Base-by-base conservation (phyloP, 805 yeast genomes). In the Wickerhamiella azyma region DNA sequence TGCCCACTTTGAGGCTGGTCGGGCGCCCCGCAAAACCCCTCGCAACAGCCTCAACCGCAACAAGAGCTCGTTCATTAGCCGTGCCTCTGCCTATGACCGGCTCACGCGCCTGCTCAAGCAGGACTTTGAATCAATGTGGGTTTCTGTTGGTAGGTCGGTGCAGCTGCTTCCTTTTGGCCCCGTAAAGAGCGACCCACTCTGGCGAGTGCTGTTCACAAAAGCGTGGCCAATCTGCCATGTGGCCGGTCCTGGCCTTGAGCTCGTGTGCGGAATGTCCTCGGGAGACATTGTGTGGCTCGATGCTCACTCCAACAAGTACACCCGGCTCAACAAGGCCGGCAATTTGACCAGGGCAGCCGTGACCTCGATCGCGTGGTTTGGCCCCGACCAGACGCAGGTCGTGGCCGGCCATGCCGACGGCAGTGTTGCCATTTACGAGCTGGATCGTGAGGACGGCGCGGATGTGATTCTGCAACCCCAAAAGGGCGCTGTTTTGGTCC, bases 211-310 rank as follows among this genome's bases (percentile, higher is more conserved):
- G 43, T 59, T 66, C 49, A 56, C 68, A 9, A 58, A 59, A 49
- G 63, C 66, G 11, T 65, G 65, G 54, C 68, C 69, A 8, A 50
- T 66, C 21, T 62, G 65, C 48, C 69, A 64, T 43, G 65, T 61
- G 46, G 50, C 51, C 3, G 48, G 61, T 21, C 43, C 55, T 19
- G 53, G 53, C 28, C 47, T 81, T 7, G 77, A 77, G 43, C 65
- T 78, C 6, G 61, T 76, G 2, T 51, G 79, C 16, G 92, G 89
- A 1, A 71, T 77, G 50, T 73, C 79, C 16, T 63, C 77, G 1
- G 85, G 89, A n/a, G 85, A 78, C 53, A 59, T 81, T 2, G 51
- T 81, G 5, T 69, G 85, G 71, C 50, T 78, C 30, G 81, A 79
- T 51, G 71, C 79, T 9, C 60, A 66, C 24, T 62, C 67, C 35